Percentiles rank a stretch among this genome's conserved stretches.
These are phyloP conservation scores for Stachybotrys elegans DNA, from an alignment of 2,329 filamentous ascomycete genomes.

Conservation along the genomic window DNA sequence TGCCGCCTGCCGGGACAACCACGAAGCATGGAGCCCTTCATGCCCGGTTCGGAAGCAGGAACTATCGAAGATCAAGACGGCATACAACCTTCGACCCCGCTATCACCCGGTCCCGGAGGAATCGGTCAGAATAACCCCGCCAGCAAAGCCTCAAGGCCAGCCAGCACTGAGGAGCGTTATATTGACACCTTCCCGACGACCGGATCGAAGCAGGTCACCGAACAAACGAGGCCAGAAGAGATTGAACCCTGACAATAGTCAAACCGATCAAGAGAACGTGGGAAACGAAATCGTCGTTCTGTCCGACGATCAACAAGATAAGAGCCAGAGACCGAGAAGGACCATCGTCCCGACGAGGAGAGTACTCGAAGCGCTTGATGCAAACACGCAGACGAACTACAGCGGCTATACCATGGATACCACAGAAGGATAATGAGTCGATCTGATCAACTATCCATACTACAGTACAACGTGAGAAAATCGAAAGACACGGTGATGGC, in stretches of 20 bases:
- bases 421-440: conserved; percentile 2
- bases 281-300: conserved; percentile 1
- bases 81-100: too few relatives aligned
- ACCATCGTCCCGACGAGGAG: conserved; percentile 1
- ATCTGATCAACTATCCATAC: conserved; percentile 5
- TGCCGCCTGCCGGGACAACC: too few relatives aligned
- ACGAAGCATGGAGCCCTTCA: too few relatives aligned
- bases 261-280: conserved; percentile 1
- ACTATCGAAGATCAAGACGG: too few relatives aligned
- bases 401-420: conserved; percentile 2
- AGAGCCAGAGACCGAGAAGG: background rate
- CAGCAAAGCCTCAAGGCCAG: too few relatives aligned
- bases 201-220: conserved; percentile 1
- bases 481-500: conserved; percentile 2
- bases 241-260: conserved; percentile 1
- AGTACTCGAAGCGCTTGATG: conserved; percentile 1
- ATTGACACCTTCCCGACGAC: conserved; percentile 1
- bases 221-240: conserved; percentile 2
- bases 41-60: too few relatives aligned
- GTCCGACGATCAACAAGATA: conserved; percentile 1
- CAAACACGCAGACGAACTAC: conserved; percentile 2
- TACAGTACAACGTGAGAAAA: conserved; percentile 7
- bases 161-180: too few relatives aligned
- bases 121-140: too few relatives aligned
- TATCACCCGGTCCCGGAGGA: too few relatives aligned